Evolutionary conservation across 148 eudicot genomes (phyloP), one percentile per base, ranked within the genome.

Genomic region (Vaccinium corymbosum): DNA sequence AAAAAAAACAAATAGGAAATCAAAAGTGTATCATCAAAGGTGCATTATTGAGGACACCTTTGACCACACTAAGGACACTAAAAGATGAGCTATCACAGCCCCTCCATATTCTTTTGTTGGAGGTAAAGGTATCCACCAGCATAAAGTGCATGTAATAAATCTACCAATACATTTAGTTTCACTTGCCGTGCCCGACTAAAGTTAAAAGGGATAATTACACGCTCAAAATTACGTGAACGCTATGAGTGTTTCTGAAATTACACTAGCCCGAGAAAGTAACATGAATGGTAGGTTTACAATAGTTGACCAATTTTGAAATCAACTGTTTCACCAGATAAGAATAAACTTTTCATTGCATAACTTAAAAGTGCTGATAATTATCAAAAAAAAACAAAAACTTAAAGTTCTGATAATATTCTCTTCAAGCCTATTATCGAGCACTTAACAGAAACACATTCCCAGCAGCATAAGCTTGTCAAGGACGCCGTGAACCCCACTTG

Each of bases 71-170:
- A 14, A 20, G 55, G 32, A 75, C 27, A 75, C 55, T 25, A 48
- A 77, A 76, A 51, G 9, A 49, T 51, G 56, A 77, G 38, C 80
- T 51, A 0, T 50, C 2, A 20, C 12, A 76, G 35, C 80, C 80
- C 55, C 35, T n/a, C 70, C 70, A 50, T 51, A 22, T 51, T 13
- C 80, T 77, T 51, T 77, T 77, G 80, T 77, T 77, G 56, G 42
- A 25, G 9, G 16, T 1, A 2, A 77, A 51, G 80, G 78, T 27
- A 48, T 16, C 53, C 50, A 19, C 78, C 51, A 38, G 46, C n/a
- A 35, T 15, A 38, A 38, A 17, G 49, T 73, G n/a, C 11, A 15
- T 42, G 50, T 38, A 35, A 38, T 7, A 73, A 32, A 73, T 73
- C 12, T 38, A 2, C 20, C 76, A 38, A 17, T 32, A 17, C 22